phyloP scores from a whole-genome alignment of 352 stramenopile species.

The Phytopythium delawarense region DNA sequence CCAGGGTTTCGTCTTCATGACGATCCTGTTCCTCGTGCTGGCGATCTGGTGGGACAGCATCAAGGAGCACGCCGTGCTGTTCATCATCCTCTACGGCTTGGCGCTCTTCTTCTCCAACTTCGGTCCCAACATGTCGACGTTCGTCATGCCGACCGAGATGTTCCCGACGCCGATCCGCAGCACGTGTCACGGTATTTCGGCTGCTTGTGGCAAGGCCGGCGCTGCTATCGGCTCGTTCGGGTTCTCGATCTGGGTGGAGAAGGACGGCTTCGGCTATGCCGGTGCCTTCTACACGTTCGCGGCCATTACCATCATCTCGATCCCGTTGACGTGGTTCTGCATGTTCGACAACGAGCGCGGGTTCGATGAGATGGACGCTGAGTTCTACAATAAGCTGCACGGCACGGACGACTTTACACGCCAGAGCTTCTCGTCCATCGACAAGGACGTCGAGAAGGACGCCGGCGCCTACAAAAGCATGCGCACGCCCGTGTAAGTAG shows the following conservation, averaged over 20 bases:
- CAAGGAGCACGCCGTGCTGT: conserved; percentile 44
- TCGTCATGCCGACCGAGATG: conserved; percentile 89
- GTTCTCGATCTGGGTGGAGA: conserved; percentile 65
- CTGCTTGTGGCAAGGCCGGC: conserved; percentile 81
- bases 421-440: conserved; percentile 16
- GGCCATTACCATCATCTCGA: conserved; percentile 45
- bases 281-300: conserved; percentile 63
- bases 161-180: conserved; percentile 81
- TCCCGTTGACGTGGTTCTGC: conserved; percentile 60
- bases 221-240: conserved; percentile 67
- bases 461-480: conserved; percentile 3
- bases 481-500: conserved; percentile 2
- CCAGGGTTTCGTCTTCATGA: conserved; percentile 69
- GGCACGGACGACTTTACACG: conserved; percentile 32
- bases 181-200: conserved; percentile 87
- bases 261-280: conserved; percentile 48
- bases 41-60: conserved; percentile 57
- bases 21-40: conserved; percentile 55
- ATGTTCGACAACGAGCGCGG: conserved; percentile 60
- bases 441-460: conserved; percentile 7
- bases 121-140: conserved; percentile 83
- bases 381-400: conserved; percentile 45
- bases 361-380: conserved; percentile 49
- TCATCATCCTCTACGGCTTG: conserved; percentile 71
- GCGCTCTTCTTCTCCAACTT: conserved; percentile 87